Percentiles rank a stretch among this genome's conserved stretches.
Conservation (phyloP, 1,284 basidiomycete species). For the Psilocybe mexicana region DNA sequence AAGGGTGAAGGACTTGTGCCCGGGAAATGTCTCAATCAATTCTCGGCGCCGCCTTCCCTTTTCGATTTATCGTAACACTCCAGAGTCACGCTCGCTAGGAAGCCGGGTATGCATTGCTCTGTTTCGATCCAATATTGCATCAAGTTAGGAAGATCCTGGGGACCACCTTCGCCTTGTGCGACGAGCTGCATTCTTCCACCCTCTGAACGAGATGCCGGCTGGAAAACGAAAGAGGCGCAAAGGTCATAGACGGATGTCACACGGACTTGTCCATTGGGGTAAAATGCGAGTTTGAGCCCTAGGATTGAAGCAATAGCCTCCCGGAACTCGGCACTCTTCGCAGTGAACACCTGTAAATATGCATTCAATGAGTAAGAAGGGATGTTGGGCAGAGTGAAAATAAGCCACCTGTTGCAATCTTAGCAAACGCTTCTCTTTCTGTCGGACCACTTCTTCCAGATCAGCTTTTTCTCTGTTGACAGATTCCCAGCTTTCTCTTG, state of each 20-base stretch:
- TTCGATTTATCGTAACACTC: slow-evolving; percentile 70
- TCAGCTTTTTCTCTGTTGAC: slow-evolving; percentile 61
- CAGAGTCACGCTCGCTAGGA: slow-evolving; percentile 72
- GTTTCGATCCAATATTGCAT: slow-evolving; percentile 75
- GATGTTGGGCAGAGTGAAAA: neutral
- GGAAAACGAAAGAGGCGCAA: slow-evolving; percentile 70
- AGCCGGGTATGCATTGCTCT: slow-evolving; percentile 74
- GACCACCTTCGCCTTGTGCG: slow-evolving; percentile 67
- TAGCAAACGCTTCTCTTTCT: slow-evolving; percentile 75
- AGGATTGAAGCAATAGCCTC: slow-evolving; percentile 80
- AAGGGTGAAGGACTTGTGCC: neutral
- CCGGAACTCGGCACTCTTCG: slow-evolving; percentile 80
- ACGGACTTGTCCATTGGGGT: slow-evolving; percentile 80
- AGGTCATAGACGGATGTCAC: slow-evolving; percentile 82
- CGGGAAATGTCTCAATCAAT: neutral
- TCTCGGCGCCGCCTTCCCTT: slow-evolving; percentile 22
- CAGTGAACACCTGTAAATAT: slow-evolving; percentile 57
- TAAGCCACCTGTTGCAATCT: slow-evolving; percentile 65
- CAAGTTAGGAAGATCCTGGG: slow-evolving; percentile 63
- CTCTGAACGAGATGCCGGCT: slow-evolving; percentile 40
- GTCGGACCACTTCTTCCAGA: slow-evolving; percentile 58
- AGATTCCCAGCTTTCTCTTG: slow-evolving; percentile 70
- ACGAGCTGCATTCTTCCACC: slow-evolving; percentile 67
- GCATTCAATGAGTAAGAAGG: neutral
- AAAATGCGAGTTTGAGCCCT: slow-evolving; percentile 83